A percentile compares a stretch with the other conserved stretches of the same genome.
phyloP scores from a whole-genome alignment of 1,139 yeast genomes.

The Meyerozyma elateridarum region DNA sequence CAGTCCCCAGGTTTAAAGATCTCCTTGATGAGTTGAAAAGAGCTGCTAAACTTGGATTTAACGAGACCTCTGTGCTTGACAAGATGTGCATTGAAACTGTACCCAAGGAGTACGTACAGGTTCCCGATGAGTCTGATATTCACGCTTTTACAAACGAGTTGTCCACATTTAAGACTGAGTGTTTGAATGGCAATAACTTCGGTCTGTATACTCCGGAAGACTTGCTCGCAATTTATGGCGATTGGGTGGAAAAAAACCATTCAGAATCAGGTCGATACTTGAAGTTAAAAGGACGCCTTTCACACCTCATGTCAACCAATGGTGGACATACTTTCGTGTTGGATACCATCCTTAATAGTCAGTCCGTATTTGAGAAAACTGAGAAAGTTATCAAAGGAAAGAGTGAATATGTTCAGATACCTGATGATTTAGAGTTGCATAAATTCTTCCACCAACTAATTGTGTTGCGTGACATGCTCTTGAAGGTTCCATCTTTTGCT shows the following conservation, averaged over 20 bases:
- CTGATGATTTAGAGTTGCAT: slow-evolving; percentile 20
- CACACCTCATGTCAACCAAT: slow-evolving; percentile 22
- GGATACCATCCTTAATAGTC: slow-evolving; percentile 28
- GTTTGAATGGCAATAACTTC: slow-evolving; percentile 10
- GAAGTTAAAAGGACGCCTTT: slow-evolving; percentile 11
- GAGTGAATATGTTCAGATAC: slow-evolving; percentile 17
- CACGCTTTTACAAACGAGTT: slow-evolving; percentile 24
- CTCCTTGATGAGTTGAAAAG: too few relatives aligned
- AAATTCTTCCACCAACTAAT: slow-evolving; percentile 13
- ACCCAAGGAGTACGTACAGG: slow-evolving; percentile 13
- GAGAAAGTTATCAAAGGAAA: slow-evolving; percentile 17
- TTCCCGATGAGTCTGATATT: slow-evolving; percentile 20
- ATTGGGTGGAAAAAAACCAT: background rate
- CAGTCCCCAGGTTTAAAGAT: too few relatives aligned
- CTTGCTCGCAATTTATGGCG: background rate
- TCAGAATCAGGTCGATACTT: slow-evolving; percentile 7
- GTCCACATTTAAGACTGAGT: slow-evolving; percentile 14
- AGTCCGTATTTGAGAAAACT: slow-evolving; percentile 20
- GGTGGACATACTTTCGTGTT: slow-evolving; percentile 29
- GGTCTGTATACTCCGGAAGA: background rate
- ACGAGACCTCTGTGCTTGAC: slow-evolving; percentile 9
- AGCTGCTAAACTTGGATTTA: too few relatives aligned
- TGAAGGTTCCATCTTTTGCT: slow-evolving; percentile 5
- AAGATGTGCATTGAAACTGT: slow-evolving; percentile 5
- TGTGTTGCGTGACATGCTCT: slow-evolving; percentile 12